phyloP scores from a whole-genome alignment of 1,284 basidiomycete genomes.

The Irpex sp. region DNA sequence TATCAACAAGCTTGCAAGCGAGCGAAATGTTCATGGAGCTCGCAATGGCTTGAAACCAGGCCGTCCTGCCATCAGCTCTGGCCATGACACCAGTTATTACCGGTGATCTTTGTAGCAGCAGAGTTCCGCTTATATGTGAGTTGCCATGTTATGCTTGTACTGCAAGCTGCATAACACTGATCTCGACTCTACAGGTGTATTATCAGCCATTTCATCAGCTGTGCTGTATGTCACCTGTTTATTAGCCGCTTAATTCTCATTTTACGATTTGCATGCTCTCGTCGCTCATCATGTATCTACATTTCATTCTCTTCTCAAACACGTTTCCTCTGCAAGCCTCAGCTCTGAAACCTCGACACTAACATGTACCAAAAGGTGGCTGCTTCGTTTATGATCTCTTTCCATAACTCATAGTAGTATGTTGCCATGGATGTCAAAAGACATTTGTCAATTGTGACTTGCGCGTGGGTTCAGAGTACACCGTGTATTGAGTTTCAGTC shows the following conservation, averaged over 20 bases:
- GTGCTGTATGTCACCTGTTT: background rate
- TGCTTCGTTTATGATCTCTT: too few relatives aligned
- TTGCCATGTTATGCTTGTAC: background rate
- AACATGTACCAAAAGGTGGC: too few relatives aligned
- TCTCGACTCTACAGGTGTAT: background rate
- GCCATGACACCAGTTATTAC: background rate
- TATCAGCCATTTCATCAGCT: background rate
- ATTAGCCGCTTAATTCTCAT: background rate
- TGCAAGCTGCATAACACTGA: background rate
- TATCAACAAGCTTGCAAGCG: conserved; percentile 68
- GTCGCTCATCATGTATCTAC: background rate
- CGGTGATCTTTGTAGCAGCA: background rate
- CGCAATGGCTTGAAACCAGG: background rate
- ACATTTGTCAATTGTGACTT: too few relatives aligned
- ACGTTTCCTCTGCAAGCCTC: background rate
- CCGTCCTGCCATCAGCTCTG: background rate
- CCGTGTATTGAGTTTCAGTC: too few relatives aligned
- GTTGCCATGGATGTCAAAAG: too few relatives aligned
- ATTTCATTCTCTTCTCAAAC: background rate
- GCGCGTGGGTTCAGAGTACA: too few relatives aligned
- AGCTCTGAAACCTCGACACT: too few relatives aligned
- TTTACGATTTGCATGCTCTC: background rate
- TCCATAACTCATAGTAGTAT: too few relatives aligned
- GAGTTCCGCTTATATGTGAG: background rate
- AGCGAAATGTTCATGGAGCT: conserved; percentile 23